Evolutionary conservation across 257 asterid genomes (phyloP), one percentile per base, ranked within the genome.

Genomic region (Salvia splendens): DNA sequence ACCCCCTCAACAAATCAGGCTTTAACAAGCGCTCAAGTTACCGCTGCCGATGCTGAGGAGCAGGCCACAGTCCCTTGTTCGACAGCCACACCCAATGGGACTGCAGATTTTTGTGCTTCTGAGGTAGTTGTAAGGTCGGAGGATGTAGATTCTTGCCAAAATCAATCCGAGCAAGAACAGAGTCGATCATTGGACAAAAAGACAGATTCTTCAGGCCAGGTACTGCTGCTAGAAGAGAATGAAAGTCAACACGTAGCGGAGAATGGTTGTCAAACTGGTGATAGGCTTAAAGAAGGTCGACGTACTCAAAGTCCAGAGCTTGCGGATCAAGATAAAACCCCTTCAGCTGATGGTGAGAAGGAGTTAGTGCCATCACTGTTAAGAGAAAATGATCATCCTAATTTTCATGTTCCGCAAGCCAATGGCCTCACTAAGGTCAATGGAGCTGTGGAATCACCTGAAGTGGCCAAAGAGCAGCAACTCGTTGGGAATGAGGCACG

Each of bases 401-500:
- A 59, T 2, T 30, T 62, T 14, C 71, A 53, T 28, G 45, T 20
- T 38, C 36, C 70, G 12, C n/a, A n/a, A 10, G 81, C 46, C 8
- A 64, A 73, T 64, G 81, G 65, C 11, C 57, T 48, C 0, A 75
- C n/a, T 12, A 74, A 36, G 50, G 61, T 15, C 24, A 71, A 72
- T 49, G 80, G 73, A 48, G 50, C 51, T 32, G 73, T 67, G 48
- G 65, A 75, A 72, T 78, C 65, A 28, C 65, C 64, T 54, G 45
- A 68, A 24, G 61, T 59, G 35, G 59, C 60, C 11, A 28, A 61
- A 43, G 14, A 33, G 16, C 72, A 35, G 56, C 28, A 35, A 43
- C 60, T 66, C 5, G 4, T 28, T 28, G 77, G 60, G 15, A 20
- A 53, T 47, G 78, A 46, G 50, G 46, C 42, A 11, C 75, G 40